A percentile compares a stretch with the other conserved stretches of the same genome.
Conservation (phyloP, 2,329 filamentous ascomycete species). For the Penicillium sp. region DNA sequence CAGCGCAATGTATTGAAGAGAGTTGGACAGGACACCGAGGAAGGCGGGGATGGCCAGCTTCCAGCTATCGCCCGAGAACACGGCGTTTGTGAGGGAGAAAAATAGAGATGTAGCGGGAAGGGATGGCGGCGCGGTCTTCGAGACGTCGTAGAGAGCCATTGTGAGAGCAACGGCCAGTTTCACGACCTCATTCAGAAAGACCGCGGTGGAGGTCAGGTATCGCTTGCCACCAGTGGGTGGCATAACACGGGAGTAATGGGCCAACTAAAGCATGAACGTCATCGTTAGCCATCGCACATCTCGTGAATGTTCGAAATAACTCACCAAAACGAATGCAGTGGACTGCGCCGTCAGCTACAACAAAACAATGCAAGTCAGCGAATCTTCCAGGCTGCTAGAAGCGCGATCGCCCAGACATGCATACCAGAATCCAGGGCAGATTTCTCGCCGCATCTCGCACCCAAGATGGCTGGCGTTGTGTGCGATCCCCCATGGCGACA, state of each 20-base stretch:
- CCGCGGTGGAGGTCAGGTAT: slow-evolving; percentile 90
- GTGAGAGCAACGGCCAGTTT: slow-evolving; percentile 85
- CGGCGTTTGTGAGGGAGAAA: slow-evolving; percentile 71
- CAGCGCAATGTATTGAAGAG: slow-evolving; percentile 87
- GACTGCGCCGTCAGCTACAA: slow-evolving; percentile 45
- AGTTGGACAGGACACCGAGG: slow-evolving; percentile 88
- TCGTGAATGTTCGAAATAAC: slow-evolving; percentile 9
- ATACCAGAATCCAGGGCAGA: slow-evolving; percentile 43
- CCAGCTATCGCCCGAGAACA: slow-evolving; percentile 91
- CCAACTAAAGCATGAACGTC: slow-evolving; percentile 57
- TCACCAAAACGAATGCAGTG: slow-evolving; percentile 45
- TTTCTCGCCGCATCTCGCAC: slow-evolving; percentile 34
- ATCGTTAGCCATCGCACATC: slow-evolving; percentile 10
- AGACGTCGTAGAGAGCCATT: slow-evolving; percentile 84
- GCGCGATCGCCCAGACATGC: slow-evolving; percentile 8
- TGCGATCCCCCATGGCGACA: slow-evolving; percentile 33
- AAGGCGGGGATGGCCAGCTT: slow-evolving; percentile 86
- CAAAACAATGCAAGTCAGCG: slow-evolving; percentile 9
- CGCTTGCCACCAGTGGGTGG: slow-evolving; percentile 76
- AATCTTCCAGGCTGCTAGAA: neutral
- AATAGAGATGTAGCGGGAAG: slow-evolving; percentile 79
- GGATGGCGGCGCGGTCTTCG: slow-evolving; percentile 70
- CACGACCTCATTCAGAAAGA: slow-evolving; percentile 88
- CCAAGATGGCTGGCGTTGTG: slow-evolving; percentile 33
- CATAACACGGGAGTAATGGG: slow-evolving; percentile 96